Conservation (phyloP, 139 green algal species). For the Chlorella sp. region DNA sequence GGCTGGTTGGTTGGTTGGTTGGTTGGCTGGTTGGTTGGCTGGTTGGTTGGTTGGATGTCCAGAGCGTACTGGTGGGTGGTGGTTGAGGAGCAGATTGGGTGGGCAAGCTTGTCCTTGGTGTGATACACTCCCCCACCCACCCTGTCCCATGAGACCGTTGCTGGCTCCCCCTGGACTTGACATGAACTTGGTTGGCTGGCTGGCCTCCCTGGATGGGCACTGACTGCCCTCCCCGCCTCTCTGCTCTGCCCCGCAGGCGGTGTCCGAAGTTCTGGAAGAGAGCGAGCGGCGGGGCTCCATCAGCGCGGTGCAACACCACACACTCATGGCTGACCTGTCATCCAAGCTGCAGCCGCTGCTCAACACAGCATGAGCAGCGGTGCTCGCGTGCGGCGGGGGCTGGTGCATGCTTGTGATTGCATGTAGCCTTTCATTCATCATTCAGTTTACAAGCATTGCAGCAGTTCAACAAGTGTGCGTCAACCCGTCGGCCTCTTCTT, state of each 20-base stretch:
- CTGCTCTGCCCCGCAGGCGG: not conserved
- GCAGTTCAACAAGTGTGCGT: too few species aligned
- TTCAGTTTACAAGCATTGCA: too few species aligned
- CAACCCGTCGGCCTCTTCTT: too few species aligned
- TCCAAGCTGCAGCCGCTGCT: slow-evolving; percentile 52
- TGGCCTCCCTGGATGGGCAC: too few species aligned
- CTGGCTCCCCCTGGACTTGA: too few species aligned
- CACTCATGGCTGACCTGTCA: slow-evolving; percentile 63
- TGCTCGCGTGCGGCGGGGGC: not conserved
- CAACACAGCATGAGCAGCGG: not conserved
- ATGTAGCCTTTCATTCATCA: too few species aligned
- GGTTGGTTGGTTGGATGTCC: not conserved
- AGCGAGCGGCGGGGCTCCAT: slow-evolving; percentile 56
- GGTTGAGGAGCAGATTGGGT: too few species aligned
- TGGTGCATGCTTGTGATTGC: not conserved
- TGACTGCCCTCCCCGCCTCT: too few species aligned
- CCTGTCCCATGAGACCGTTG: too few species aligned
- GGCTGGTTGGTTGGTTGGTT: not conserved
- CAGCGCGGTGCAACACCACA: slow-evolving; percentile 53
- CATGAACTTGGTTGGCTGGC: too few species aligned
- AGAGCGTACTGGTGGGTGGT: not conserved
- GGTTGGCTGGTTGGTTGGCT: not conserved
- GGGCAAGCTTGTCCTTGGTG: not conserved
- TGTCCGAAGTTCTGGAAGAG: slow-evolving; percentile 68
- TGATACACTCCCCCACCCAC: not conserved